Base-by-base conservation (phyloP, 2,329 filamentous ascomycete species). In the Gremmenia infestans region DNA sequence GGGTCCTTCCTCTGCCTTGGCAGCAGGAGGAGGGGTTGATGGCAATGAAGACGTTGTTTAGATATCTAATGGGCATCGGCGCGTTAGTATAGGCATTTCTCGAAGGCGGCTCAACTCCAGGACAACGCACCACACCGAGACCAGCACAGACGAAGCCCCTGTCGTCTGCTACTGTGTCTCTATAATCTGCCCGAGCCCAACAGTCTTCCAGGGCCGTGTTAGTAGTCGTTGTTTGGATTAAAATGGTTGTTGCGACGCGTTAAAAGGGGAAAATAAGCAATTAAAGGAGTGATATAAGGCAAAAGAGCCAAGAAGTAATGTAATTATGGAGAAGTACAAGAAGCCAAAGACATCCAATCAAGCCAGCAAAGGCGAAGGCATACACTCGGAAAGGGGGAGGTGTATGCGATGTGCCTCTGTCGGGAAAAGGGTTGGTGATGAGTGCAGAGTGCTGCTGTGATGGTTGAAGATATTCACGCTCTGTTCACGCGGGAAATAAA, bases 81-180 rank as follows among this genome's bases (percentile, higher is more conserved):
- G 56, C 55, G 58, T 67, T 51, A 67, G 62, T 54, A 37, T n/a
- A 11, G 8, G 42, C 32, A 49, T 23, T 48, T 48, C n/a, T 37
- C 48, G 28, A 14, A 12, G 19, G 23, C 17, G 42, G 47, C 43
- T 14, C 22, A 47, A 35, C 35, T n/a, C 9, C 15, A 42, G 15
- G 39, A 14, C 47, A 42, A 60, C 67, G 45, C 59, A 67, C 66
- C 64, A 58, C 61, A 57, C 62, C 55, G 76, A 74, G 81, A 83
- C 78, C 81, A 83, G 80, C 73, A 78, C 81, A 84, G 81, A 84
- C 81, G 80, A 81, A 69, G 65, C 63, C 69, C 60, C 65, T 69
- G 72, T 81, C 81, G 81, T 77, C 81, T 81, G 80, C 79, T 75
- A 74, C 81, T 80, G 78, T 78, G 72, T 69, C 67, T 68, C 63